A percentile compares a stretch with the other conserved stretches of the same genome.
Evolutionary conservation across 805 yeast species (phyloP).

Genomic region (Metschnikowia rubicola): DNA sequence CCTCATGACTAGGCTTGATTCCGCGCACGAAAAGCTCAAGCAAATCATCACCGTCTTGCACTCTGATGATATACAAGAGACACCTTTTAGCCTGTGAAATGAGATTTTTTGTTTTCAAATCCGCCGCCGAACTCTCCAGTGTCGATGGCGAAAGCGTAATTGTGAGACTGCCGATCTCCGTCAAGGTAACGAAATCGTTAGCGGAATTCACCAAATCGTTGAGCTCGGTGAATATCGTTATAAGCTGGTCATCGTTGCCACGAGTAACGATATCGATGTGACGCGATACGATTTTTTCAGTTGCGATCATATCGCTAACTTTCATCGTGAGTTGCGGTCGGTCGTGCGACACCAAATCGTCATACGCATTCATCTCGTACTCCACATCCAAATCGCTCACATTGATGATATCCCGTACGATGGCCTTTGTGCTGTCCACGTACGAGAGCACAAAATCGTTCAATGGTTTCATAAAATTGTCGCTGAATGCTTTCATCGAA

Average conservation of each 20-base stretch:
- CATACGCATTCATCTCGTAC: conserved; percentile 61
- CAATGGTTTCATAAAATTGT: conserved; percentile 73
- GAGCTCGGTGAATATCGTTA: conserved; percentile 42
- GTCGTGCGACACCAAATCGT: conserved; percentile 54
- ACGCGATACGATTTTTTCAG: conserved; percentile 42
- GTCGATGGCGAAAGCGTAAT: conserved; percentile 55
- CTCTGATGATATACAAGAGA: conserved; percentile 74
- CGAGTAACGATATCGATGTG: conserved; percentile 46
- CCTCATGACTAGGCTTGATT: conserved; percentile 68
- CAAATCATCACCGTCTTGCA: conserved; percentile 69
- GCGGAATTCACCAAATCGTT: conserved; percentile 34
- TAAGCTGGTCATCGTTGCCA: conserved; percentile 51
- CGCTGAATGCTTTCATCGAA: conserved; percentile 64
- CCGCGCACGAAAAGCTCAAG: conserved; percentile 67
- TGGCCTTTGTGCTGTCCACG: conserved; percentile 42
- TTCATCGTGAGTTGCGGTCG: conserved; percentile 46
- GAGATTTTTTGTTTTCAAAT: conserved; percentile 55
- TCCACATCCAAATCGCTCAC: conserved; percentile 55
- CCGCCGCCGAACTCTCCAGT: conserved; percentile 45
- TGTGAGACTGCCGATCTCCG: conserved; percentile 50
- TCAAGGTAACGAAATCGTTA: conserved; percentile 43
- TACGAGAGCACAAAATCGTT: conserved; percentile 64
- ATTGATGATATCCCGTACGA: conserved; percentile 48
- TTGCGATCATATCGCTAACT: conserved; percentile 44
- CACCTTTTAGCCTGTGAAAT: conserved; percentile 79